Conservation (phyloP, 1,139 yeast species). For the Kodamaea sp. region DNA sequence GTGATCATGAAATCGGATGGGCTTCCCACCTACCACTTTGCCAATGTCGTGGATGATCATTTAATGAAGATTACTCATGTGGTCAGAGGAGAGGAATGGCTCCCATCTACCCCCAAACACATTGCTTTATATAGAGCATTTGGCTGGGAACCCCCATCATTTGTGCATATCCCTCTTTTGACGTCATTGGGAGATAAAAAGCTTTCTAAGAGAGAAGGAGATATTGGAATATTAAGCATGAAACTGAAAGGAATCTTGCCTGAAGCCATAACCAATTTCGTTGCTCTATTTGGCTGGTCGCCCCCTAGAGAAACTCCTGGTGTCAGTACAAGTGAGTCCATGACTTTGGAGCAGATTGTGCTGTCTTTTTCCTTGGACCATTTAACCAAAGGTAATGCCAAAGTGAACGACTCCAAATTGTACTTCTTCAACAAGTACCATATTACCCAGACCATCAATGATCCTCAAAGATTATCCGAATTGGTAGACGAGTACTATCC, state of each 20-base stretch:
- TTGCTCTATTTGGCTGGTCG: slow-evolving; percentile 93
- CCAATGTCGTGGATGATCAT: slow-evolving; percentile 94
- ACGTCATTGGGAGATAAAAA: slow-evolving; percentile 78
- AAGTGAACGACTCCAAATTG: slow-evolving; percentile 78
- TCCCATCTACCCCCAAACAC: slow-evolving; percentile 94
- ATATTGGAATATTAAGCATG: slow-evolving; percentile 65
- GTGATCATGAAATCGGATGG: slow-evolving; percentile 89
- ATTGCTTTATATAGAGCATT: slow-evolving; percentile 82
- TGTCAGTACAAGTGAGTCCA: slow-evolving; percentile 58
- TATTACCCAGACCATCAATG: slow-evolving; percentile 39
- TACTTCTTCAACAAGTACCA: slow-evolving; percentile 74
- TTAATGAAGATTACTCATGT: slow-evolving; percentile 92
- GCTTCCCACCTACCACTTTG: slow-evolving; percentile 93
- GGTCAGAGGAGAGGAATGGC: slow-evolving; percentile 96
- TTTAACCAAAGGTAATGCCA: slow-evolving; percentile 90
- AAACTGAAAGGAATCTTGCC: slow-evolving; percentile 70
- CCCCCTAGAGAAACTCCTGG: slow-evolving; percentile 61
- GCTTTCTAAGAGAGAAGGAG: slow-evolving; percentile 83
- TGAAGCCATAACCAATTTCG: slow-evolving; percentile 84
- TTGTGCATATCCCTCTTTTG: slow-evolving; percentile 85
- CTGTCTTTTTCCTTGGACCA: slow-evolving; percentile 57
- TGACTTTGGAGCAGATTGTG: slow-evolving; percentile 55
- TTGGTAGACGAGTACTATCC: slow-evolving; percentile 32
- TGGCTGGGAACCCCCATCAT: slow-evolving; percentile 82
- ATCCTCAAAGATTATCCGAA: slow-evolving; percentile 30